These are phyloP conservation scores for Delphinella strobiligena DNA, from an alignment of 2,329 filamentous ascomycete genomes.

Conservation along the genomic window DNA sequence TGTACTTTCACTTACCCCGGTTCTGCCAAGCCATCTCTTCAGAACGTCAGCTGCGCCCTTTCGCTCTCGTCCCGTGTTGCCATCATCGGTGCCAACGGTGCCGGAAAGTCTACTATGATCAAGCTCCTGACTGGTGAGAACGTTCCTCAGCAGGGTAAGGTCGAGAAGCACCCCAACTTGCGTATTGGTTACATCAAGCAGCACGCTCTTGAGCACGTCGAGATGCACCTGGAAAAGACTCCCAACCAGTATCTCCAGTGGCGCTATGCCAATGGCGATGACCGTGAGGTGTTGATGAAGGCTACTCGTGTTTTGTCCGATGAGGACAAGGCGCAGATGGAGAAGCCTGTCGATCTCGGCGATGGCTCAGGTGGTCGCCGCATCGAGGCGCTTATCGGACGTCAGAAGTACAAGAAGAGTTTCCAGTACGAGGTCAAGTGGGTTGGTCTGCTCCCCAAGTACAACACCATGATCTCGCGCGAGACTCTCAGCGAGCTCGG, in stretches of 20 bases:
- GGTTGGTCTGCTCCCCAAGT: constrained; percentile 75
- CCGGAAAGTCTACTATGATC: constrained; percentile 95
- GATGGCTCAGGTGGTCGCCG: constrained; percentile 69
- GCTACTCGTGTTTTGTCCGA: constrained; percentile 83
- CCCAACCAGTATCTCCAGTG: constrained; percentile 98
- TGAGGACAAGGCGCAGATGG: constrained; percentile 80
- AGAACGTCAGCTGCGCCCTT: constrained; percentile 77
- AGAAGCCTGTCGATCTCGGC: constrained; percentile 72
- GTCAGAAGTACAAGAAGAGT: constrained; percentile 97
- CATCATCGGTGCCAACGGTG: constrained; percentile 95
- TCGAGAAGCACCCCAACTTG: constrained; percentile 97
- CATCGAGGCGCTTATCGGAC: constrained; percentile 82
- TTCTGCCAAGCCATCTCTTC: constrained; percentile 72
- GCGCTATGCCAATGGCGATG: constrained; percentile 94
- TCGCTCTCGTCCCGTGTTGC: constrained; percentile 84
- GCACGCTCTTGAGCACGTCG: constrained; percentile 95
- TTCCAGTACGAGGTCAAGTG: constrained; percentile 99
- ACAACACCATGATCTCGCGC: constrained; percentile 84
- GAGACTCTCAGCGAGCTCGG: constrained; percentile 80
- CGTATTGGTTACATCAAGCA: constrained; percentile 99
- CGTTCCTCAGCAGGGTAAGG: constrained; percentile 69
- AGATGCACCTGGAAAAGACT: constrained; percentile 99
- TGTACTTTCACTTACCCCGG: constrained; percentile 91
- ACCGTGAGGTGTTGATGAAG: constrained; percentile 95
- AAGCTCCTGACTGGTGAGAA: constrained; percentile 91